Evolutionary conservation across 164 flowering plant species (phyloP).

Genomic region (Nelumbo lutea): DNA sequence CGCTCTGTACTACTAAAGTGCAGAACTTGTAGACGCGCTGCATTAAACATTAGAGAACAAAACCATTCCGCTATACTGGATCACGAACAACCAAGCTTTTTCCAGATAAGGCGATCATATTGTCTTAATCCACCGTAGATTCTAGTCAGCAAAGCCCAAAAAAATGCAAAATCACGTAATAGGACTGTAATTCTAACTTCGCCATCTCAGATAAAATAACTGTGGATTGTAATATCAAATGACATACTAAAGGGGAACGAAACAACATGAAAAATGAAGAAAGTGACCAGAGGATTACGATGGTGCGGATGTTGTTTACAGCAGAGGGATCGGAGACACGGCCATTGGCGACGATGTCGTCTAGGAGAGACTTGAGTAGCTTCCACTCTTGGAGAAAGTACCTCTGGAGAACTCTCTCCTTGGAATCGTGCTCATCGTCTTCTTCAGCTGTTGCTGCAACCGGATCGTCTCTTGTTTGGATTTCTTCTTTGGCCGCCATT

Average conservation of each 20-base stretch:
- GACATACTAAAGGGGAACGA: neutral
- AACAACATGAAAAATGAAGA: neutral
- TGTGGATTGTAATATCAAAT: neutral
- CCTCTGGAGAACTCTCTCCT: slow-evolving; percentile 59
- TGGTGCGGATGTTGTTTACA: slow-evolving; percentile 77
- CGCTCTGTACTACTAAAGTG: too few species aligned
- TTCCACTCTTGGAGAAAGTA: slow-evolving; percentile 91
- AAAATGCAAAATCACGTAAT: too few species aligned
- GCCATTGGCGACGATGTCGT: slow-evolving; percentile 61
- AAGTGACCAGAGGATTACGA: slow-evolving; percentile 34
- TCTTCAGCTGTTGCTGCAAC: slow-evolving; percentile 14
- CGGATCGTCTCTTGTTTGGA: neutral
- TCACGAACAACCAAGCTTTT: too few species aligned
- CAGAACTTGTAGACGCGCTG: too few species aligned
- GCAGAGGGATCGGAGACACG: slow-evolving; percentile 57
- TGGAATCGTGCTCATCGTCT: slow-evolving; percentile 76
- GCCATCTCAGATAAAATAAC: too few species aligned
- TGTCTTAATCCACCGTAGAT: too few species aligned
- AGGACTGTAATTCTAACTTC: too few species aligned
- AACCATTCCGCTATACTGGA: too few species aligned
- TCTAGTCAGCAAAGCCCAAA: too few species aligned
- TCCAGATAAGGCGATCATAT: too few species aligned
- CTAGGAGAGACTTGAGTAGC: slow-evolving; percentile 67
- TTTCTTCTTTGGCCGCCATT: neutral
- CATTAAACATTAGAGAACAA: too few species aligned